Conservation (phyloP, 83 land plant genomes). For the Diphasiastrum complanatum region DNA sequence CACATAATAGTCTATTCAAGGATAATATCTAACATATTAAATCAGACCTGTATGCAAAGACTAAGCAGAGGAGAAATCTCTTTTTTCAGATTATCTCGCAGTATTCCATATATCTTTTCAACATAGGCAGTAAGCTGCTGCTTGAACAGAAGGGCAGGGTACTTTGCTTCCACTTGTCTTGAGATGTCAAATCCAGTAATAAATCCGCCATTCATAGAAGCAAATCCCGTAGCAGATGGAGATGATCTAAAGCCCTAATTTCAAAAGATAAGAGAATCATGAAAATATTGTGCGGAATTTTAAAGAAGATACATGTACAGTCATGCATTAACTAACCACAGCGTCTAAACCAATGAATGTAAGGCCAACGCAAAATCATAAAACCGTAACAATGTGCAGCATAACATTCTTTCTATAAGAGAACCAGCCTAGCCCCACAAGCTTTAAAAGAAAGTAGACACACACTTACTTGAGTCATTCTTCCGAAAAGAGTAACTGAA, state of each 20-base stretch:
- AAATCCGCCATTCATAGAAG: conserved; percentile 55
- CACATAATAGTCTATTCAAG: too few species aligned
- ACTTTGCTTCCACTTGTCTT: conserved; percentile 97
- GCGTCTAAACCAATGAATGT: too few species aligned
- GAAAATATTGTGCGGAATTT: too few species aligned
- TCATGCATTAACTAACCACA: too few species aligned
- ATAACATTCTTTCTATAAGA: too few species aligned
- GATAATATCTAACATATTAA: too few species aligned
- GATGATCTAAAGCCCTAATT: conserved; percentile 93
- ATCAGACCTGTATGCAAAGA: conserved; percentile 76
- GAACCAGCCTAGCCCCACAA: background rate
- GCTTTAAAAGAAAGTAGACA: background rate
- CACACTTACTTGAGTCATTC: conserved; percentile 85
- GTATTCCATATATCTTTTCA: conserved; percentile 95
- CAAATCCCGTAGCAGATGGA: conserved; percentile 53
- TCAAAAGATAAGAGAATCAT: too few species aligned
- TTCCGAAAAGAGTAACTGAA: conserved; percentile 76
- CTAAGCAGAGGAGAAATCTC: conserved; percentile 64
- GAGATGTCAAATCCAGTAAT: conserved; percentile 55
- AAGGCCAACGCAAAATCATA: too few species aligned
- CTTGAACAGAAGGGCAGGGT: conserved; percentile 96
- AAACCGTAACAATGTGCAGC: too few species aligned
- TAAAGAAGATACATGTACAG: too few species aligned
- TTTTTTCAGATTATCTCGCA: conserved; percentile 93
- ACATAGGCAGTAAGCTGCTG: conserved; percentile 99